phyloP scores from a whole-genome alignment of 2,329 filamentous ascomycete genomes.

The Leptosphaerulina australis region DNA sequence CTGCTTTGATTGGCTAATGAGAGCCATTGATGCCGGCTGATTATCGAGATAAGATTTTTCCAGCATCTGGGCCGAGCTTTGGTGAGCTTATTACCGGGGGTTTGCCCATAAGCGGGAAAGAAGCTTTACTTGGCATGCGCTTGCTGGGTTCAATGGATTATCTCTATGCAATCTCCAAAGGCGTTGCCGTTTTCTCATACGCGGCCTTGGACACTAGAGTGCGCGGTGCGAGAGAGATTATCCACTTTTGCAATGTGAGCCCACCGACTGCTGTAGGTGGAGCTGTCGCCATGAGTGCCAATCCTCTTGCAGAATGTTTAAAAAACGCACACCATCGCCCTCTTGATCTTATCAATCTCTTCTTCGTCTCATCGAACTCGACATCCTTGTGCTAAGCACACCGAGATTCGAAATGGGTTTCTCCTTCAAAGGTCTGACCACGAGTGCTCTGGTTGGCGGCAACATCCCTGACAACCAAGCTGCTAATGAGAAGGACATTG shows the following conservation, averaged over 20 bases:
- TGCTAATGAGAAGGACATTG: conserved; percentile 33
- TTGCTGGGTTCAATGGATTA: conserved; percentile 14
- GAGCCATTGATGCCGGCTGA: conserved; percentile 28
- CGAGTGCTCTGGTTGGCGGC: conserved; percentile 33
- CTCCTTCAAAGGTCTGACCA: conserved; percentile 41
- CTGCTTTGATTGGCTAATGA: conserved; percentile 17
- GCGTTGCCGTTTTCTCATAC: conserved; percentile 17
- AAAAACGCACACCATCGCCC: conserved; percentile 20
- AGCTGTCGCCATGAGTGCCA: conserved; percentile 18
- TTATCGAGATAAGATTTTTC: conserved; percentile 36
- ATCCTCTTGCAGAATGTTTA: conserved; percentile 27
- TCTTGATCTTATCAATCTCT: conserved; percentile 38
- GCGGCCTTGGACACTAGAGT: conserved; percentile 21
- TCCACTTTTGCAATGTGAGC: conserved; percentile 21
- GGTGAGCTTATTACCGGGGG: conserved; percentile 28
- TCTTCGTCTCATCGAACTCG: conserved; percentile 8
- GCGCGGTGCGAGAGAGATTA: conserved; percentile 15
- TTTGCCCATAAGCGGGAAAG: conserved; percentile 16
- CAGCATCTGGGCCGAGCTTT: conserved; percentile 27
- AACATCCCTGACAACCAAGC: conserved; percentile 15
- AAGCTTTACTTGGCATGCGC: conserved; percentile 18
- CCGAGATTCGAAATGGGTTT: conserved; percentile 35
- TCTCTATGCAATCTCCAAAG: conserved; percentile 14
- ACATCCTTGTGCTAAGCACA: conserved; percentile 9
- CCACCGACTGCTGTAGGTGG: conserved; percentile 17